These are phyloP conservation scores for Nidula niveotomentosa DNA, from an alignment of 1,284 basidiomycete genomes.

Conservation along the genomic window DNA sequence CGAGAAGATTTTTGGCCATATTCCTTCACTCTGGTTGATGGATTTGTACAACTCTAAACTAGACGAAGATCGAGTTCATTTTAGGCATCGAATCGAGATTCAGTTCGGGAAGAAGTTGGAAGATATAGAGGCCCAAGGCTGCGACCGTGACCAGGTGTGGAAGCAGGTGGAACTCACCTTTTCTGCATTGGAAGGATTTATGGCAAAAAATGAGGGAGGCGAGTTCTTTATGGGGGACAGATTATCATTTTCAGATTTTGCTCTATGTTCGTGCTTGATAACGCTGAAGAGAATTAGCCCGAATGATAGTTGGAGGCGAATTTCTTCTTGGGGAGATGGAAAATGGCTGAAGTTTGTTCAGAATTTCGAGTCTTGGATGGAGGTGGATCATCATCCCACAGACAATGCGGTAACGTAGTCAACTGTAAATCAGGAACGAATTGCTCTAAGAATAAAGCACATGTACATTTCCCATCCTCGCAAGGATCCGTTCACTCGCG, in stretches of 20 bases:
- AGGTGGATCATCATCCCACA: conserved; percentile 6
- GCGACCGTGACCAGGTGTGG: conserved; percentile 13
- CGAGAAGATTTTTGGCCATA: conserved; percentile 9
- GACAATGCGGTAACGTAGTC: too few species aligned
- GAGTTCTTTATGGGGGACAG: conserved; percentile 12
- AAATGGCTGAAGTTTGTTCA: conserved; percentile 15
- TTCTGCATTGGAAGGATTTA: conserved; percentile 1
- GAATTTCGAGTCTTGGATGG: conserved; percentile 13
- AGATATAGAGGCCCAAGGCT: conserved; percentile 12
- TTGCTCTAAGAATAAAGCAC: too few species aligned
- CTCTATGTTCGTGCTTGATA: conserved; percentile 14
- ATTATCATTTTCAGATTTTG: conserved; percentile 17
- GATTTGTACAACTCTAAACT: conserved; percentile 14
- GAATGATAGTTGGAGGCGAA: conserved; percentile 14
- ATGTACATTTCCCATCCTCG: too few species aligned
- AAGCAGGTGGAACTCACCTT: conserved; percentile 12
- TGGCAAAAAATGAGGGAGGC: conserved; percentile 8
- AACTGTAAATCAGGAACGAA: too few species aligned
- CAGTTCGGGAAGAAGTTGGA: conserved; percentile 12
- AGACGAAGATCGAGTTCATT: conserved; percentile 12
- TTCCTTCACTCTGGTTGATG: conserved; percentile 14
- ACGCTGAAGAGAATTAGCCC: conserved; percentile 15
- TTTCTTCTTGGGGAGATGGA: conserved; percentile 17
- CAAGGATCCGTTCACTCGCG: too few species aligned
- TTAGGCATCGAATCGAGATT: conserved; percentile 12